Conservation (phyloP, 257 asterid genomes). For the Fraxinus cuspidata region DNA sequence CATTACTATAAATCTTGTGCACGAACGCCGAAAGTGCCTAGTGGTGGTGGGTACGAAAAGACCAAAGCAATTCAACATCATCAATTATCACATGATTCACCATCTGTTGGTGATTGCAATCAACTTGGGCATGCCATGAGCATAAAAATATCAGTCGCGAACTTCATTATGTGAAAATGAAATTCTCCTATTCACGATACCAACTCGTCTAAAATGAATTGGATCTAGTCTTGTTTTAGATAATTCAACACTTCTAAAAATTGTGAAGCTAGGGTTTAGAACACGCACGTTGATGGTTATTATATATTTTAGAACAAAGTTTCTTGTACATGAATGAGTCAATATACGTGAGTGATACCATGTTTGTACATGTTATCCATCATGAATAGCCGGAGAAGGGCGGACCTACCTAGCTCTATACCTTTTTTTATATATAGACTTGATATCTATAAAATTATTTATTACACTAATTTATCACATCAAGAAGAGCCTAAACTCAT, state of each 20-base stretch:
- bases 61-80: not conserved
- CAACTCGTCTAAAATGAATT: not conserved
- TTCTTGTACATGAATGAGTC: not conserved
- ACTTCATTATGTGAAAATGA: not conserved
- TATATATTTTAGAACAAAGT: too few relatives aligned
- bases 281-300: not conserved
- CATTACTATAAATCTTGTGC: not conserved
- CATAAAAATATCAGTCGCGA: not conserved
- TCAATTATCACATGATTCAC: not conserved
- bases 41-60: not conserved
- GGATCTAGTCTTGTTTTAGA: too few relatives aligned
- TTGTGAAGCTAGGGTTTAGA: not conserved
- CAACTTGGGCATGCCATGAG: not conserved
- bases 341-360: not conserved
- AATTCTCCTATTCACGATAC: not conserved
- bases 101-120: not conserved
- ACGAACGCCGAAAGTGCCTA: slow-evolving; percentile 8
- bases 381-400: not conserved
- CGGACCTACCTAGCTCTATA: too few relatives aligned
- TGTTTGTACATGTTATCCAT: not conserved
- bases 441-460: too few relatives aligned
- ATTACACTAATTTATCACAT: too few relatives aligned
- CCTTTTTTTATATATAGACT: too few relatives aligned
- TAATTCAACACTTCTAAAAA: too few relatives aligned
- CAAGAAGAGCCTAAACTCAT: too few relatives aligned